These are phyloP conservation scores for Fistulina hepatica DNA, from an alignment of 1,284 basidiomycete species.

Conservation along the genomic window DNA sequence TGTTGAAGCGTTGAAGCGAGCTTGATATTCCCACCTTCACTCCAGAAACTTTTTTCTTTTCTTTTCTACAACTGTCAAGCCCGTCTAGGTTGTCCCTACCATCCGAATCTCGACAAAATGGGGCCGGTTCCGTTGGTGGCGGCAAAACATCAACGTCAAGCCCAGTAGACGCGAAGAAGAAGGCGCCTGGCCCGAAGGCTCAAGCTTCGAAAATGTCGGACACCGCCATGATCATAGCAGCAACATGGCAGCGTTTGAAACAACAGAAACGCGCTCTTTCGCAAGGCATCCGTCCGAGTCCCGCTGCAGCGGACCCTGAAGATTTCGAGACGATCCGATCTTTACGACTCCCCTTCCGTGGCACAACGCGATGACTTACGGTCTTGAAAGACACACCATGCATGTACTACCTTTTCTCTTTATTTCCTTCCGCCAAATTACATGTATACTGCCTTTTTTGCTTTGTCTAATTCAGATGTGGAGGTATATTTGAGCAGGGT, in stretches of 20 bases:
- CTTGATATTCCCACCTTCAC: slow-evolving; percentile 1
- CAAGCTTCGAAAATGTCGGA: slow-evolving; percentile 27
- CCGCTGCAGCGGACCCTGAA: neutral
- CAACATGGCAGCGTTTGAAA: slow-evolving; percentile 75
- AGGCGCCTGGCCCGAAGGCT: too few species aligned
- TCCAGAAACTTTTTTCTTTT: slow-evolving; percentile 16
- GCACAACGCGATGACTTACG: slow-evolving; percentile 90
- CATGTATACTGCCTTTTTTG: too few species aligned
- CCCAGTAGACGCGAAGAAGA: too few species aligned
- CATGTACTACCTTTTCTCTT: slow-evolving; percentile 40
- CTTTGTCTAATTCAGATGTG: too few species aligned
- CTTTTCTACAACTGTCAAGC: slow-evolving; percentile 15
- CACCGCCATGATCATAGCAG: slow-evolving; percentile 24
- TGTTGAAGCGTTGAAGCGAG: slow-evolving; percentile 48
- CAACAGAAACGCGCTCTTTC: slow-evolving; percentile 32
- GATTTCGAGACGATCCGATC: slow-evolving; percentile 63
- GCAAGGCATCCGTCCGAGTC: slow-evolving; percentile 8
- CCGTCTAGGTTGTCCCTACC: too few species aligned
- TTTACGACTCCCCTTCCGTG: slow-evolving; percentile 62
- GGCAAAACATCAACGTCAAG: too few species aligned
- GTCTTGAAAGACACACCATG: slow-evolving; percentile 80
- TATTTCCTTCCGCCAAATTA: neutral
- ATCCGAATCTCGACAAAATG: slow-evolving; percentile 8
- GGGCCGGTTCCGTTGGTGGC: too few species aligned
- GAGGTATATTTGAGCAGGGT: slow-evolving; percentile 77